Base-by-base conservation (phyloP, 305 asterid genomes). In the Ruellia speciosa region DNA sequence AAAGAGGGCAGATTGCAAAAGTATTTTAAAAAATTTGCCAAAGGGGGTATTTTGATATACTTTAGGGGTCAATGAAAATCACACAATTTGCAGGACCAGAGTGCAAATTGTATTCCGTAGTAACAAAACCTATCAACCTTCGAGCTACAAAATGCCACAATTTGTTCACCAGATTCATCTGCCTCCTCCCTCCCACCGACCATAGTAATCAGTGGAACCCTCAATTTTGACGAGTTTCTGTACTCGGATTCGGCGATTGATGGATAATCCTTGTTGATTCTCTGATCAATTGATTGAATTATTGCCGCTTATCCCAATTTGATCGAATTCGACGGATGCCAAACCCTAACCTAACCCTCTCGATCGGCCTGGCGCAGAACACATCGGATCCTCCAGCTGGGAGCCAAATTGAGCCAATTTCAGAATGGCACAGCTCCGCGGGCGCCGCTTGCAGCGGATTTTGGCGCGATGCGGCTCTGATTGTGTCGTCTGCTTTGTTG, bases 401-500 rank as follows among this genome's bases (percentile, higher is more conserved):
- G 66, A 35, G 46, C 41, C 35, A 46, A 65, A 60, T 70, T 52
- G 72, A 34, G n/a, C n/a, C 48, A 19, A 61, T 72, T 47, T 59
- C 77, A 37, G 72, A 74, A 56, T 80, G 77, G 77, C 59, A 76
- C 73, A 66, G 54, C 74, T 40, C 65, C 5, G 71, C 63, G 34
- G 69, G 55, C 62, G 54, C 66, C 3, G 66, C 70, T 7, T 87
- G 98, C 78, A 82, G 68, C 70, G 72, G 84, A 19, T 78, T 90
- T 72, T 88, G 86, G 92, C 86, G 84, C 70, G 80, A 79, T 15
- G 85, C 87, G 0, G 75, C 86, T 68, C 78, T 90, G 54, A 82
- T 88, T 49, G 72, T 88, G 20, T 86, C 95, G 16, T 73, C 88
- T 54, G 88, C 70, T 64, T 59, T 90, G 70, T 76, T 90, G 63